Conservation (phyloP, 2,329 filamentous ascomycete genomes). For the Teratosphaeria epicoccoides region DNA sequence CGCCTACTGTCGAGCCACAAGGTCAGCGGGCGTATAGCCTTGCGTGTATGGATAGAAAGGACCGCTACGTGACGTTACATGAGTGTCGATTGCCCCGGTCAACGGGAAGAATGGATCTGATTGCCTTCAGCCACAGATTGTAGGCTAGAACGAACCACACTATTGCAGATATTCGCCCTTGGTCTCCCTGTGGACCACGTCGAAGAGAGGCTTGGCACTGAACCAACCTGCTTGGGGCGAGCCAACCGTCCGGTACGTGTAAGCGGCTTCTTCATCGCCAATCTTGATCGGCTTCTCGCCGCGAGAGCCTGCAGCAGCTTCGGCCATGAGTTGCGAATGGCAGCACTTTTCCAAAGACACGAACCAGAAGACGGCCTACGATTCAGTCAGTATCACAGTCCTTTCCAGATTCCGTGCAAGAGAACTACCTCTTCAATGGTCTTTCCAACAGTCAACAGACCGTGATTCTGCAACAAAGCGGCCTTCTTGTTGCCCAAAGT, state of each 20-base stretch:
- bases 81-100: too few relatives aligned
- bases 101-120: not conserved
- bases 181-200: conserved; percentile 54
- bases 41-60: too few relatives aligned
- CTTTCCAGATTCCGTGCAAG: not conserved
- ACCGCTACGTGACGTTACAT: too few relatives aligned
- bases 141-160: too few relatives aligned
- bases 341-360: conserved; percentile 32
- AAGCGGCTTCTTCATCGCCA: conserved; percentile 54
- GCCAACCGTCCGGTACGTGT: conserved; percentile 57
- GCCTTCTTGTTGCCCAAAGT: conserved; percentile 32
- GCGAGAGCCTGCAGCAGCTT: conserved; percentile 50
- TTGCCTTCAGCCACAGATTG: too few relatives aligned
- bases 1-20: too few relatives aligned
- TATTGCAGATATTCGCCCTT: conserved; percentile 43
- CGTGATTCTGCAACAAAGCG: conserved; percentile 35
- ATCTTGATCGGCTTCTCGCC: conserved; percentile 58
- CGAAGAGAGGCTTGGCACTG: conserved; percentile 60
- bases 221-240: conserved; percentile 56
- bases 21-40: too few relatives aligned
- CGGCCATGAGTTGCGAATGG: conserved; percentile 39
- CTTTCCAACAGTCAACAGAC: conserved; percentile 34
- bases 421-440: conserved; percentile 29
- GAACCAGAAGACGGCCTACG: conserved; percentile 32
- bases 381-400: conserved; percentile 1